phyloP scores from a whole-genome alignment of 1,284 basidiomycete genomes.

The Chondrostereum purpureum region DNA sequence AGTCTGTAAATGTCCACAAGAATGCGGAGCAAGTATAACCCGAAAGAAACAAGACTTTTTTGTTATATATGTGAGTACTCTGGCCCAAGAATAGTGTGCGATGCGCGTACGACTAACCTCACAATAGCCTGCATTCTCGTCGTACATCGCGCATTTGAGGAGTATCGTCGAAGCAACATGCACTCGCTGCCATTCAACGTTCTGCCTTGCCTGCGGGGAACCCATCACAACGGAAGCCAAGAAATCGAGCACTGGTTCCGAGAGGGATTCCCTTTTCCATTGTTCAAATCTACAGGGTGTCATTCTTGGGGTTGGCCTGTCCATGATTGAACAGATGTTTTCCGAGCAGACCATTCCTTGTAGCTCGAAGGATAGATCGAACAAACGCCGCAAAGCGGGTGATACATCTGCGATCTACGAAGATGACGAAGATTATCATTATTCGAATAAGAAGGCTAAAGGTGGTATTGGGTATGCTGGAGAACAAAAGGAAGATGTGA shows the following conservation, averaged over 20 bases:
- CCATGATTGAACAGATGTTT: constrained; percentile 70
- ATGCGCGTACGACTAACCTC: constrained; percentile 7
- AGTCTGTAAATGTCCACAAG: constrained; percentile 61
- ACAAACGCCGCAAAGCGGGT: constrained; percentile 14
- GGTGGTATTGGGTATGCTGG: constrained; percentile 84
- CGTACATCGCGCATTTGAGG: constrained; percentile 61
- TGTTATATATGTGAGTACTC: constrained; percentile 62
- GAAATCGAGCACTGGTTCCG: constrained; percentile 30
- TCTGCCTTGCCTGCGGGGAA: constrained; percentile 85
- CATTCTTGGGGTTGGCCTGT: constrained; percentile 78
- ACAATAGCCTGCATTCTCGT: constrained; percentile 59
- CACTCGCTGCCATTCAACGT: constrained; percentile 53
- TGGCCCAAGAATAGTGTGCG: neutral
- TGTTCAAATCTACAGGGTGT: constrained; percentile 84
- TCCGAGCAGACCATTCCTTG: constrained; percentile 46
- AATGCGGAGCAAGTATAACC: constrained; percentile 54
- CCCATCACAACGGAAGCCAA: constrained; percentile 38
- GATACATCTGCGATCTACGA: constrained; percentile 21
- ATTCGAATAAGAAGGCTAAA: constrained; percentile 56
- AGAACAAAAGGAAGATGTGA: constrained; percentile 71
- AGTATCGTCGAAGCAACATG: constrained; percentile 56
- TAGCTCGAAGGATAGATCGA: constrained; percentile 24
- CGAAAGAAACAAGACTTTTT: constrained; percentile 77
- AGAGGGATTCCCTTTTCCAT: constrained; percentile 68
- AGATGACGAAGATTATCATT: constrained; percentile 51